Evolutionary conservation across 495 filamentous ascomycete genomes (phyloP).

Genomic region (Aspergillus ellipticus): DNA sequence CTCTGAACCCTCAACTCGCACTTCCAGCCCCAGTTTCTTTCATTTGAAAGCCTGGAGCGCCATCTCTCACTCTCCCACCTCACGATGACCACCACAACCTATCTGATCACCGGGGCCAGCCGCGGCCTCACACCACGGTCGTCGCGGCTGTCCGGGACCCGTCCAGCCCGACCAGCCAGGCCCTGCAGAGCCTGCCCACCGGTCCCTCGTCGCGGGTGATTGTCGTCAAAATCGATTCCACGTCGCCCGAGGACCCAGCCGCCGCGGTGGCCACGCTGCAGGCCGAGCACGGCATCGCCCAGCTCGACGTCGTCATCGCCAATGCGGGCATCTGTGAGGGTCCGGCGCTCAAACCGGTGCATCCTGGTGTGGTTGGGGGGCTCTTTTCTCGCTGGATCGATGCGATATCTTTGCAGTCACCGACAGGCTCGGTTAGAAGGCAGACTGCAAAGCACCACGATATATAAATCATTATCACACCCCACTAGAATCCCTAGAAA

Average conservation of each 20-base stretch:
- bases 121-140: conserved; percentile 7
- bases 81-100: conserved; percentile 1
- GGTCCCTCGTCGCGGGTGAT: not conserved
- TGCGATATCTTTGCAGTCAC: no score
- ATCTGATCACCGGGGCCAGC: conserved; percentile 8
- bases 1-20: no score
- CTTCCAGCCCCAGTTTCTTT: no score
- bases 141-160: conserved; percentile 7
- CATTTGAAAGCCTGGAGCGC: no score
- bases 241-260: not conserved
- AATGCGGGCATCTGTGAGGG: not conserved
- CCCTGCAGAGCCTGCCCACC: not conserved
- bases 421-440: no score
- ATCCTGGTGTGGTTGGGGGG: no score
- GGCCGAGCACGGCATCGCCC: not conserved
- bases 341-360: not conserved
- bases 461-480: no score
- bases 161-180: not conserved
- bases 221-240: conserved; percentile 3
- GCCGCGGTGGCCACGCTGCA: not conserved
- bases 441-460: no score
- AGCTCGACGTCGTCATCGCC: conserved; percentile 2
- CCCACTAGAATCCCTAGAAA: no score
- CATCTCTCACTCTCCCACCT: no score
- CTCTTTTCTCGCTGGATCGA: no score